Evolutionary conservation across 257 asterid genomes (phyloP).

Genomic region (Paraleonurus japonicus): DNA sequence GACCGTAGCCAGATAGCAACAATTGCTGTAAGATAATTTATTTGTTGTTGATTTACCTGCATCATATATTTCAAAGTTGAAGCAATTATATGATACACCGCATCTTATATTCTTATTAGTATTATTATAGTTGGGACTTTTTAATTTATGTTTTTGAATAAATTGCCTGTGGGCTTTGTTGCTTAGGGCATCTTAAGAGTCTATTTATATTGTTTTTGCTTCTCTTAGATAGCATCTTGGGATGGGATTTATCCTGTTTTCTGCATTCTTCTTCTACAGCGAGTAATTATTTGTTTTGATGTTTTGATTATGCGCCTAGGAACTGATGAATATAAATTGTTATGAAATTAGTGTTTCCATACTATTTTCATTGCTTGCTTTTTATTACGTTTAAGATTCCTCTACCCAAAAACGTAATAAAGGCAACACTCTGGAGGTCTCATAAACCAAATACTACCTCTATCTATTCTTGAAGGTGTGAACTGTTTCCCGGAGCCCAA

Average conservation of each 20-base stretch:
- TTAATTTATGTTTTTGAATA: no score
- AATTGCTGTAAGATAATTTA: conserved; percentile 68
- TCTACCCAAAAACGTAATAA: neutral
- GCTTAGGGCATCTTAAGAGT: no score
- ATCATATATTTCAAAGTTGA: conserved; percentile 5
- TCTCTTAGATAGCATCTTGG: no score
- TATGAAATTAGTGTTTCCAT: neutral
- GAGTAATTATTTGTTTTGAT: no score
- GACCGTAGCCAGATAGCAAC: conserved; percentile 99
- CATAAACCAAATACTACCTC: neutral
- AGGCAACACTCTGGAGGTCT: neutral
- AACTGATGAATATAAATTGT: neutral
- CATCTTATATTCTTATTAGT: no score
- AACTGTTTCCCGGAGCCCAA: neutral
- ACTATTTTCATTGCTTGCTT: neutral
- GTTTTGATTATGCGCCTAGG: neutral
- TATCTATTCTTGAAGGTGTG: neutral
- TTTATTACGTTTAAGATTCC: neutral
- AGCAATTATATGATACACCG: neutral
- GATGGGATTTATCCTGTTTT: no score
- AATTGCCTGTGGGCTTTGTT: no score
- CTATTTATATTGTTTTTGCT: no score
- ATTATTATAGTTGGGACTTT: no score
- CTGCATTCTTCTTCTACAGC: no score
- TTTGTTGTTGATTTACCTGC: neutral